These are phyloP conservation scores for Jatropha curcas DNA, from an alignment of 345 rosid species.

Conservation along the genomic window DNA sequence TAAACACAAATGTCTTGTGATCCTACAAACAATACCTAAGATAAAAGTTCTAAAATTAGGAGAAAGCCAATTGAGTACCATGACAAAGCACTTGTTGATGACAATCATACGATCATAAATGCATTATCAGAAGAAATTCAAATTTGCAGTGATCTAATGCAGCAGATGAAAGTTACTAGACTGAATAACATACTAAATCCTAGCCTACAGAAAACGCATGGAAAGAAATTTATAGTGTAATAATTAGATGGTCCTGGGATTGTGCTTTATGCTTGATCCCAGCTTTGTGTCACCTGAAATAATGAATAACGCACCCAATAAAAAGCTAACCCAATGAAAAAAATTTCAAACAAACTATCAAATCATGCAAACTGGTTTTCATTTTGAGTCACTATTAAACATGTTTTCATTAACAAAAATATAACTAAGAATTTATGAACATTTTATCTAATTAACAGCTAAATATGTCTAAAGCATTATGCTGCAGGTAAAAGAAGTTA, in stretches of 20 bases:
- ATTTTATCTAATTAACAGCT: neutral
- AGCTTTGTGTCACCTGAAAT: neutral
- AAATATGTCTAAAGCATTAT: neutral
- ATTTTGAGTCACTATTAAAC: neutral
- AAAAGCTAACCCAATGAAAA: too few relatives aligned
- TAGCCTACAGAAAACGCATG: neutral
- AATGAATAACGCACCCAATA: neutral
- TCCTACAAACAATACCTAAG: too few relatives aligned
- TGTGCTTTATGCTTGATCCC: neutral
- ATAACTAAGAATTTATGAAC: neutral
- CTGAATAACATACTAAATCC: too few relatives aligned
- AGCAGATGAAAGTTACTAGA: neutral
- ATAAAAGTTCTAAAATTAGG: neutral
- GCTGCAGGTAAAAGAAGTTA: neutral
- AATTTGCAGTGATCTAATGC: too few relatives aligned
- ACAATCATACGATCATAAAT: neutral
- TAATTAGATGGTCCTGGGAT: neutral
- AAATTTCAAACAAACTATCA: neutral
- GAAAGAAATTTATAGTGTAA: neutral
- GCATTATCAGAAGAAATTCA: too few relatives aligned
- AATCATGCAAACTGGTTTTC: neutral
- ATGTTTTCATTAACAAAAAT: neutral
- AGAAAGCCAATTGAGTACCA: neutral
- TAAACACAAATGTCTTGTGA: neutral
- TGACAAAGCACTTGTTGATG: neutral